These are phyloP conservation scores for Eucalyptus regnans DNA, from an alignment of 345 rosid species.

Conservation along the genomic window DNA sequence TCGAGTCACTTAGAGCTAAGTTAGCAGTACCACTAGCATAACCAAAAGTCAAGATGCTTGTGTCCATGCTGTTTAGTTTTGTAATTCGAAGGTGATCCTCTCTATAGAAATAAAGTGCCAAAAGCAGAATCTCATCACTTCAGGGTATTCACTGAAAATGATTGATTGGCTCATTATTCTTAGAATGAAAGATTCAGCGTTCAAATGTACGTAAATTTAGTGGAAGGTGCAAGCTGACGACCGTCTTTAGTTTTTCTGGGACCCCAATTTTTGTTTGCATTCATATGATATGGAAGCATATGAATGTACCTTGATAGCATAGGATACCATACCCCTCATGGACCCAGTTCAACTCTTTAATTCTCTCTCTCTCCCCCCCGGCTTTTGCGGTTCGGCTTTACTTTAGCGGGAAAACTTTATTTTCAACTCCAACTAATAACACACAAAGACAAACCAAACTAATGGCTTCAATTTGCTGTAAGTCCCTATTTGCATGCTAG, in stretches of 20 bases:
- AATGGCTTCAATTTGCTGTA: neutral
- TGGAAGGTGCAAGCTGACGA: neutral
- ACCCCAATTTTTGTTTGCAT: neutral
- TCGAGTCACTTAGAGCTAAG: neutral
- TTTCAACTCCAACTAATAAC: neutral
- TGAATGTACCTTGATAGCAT: neutral
- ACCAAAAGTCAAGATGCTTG: neutral
- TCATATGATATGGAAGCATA: neutral
- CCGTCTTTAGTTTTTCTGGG: neutral
- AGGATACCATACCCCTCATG: neutral
- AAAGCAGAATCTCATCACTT: neutral
- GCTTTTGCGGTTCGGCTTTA: neutral
- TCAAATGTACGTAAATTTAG: neutral
- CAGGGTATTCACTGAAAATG: neutral
- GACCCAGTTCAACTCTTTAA: neutral
- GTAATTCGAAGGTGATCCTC: neutral
- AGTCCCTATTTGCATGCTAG: neutral
- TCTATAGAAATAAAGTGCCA: neutral
- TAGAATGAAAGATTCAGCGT: neutral
- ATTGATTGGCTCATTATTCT: neutral
- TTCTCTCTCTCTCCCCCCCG: neutral
- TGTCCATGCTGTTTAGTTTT: neutral
- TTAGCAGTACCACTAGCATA: neutral
- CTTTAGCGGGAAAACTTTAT: neutral
- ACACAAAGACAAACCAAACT: neutral